Conservation (phyloP, 106 monocot species). For the Dendrobium chrysotoxum region DNA sequence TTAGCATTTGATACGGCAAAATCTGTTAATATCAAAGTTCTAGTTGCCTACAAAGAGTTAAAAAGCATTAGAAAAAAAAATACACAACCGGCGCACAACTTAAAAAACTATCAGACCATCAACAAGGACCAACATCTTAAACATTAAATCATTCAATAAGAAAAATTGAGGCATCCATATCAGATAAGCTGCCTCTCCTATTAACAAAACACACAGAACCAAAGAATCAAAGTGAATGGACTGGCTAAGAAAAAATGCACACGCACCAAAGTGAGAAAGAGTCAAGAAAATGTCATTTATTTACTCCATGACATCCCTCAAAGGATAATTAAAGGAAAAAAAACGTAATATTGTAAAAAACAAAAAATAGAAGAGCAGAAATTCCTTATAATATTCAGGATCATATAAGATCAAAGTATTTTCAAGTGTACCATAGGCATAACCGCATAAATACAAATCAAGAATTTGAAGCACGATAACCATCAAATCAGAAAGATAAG, state of each 20-base stretch:
- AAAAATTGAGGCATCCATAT: too few species aligned
- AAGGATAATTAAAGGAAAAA: neutral
- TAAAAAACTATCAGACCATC: neutral
- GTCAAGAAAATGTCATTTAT: neutral
- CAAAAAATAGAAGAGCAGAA: neutral
- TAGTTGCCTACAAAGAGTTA: neutral
- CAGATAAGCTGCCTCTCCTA: neutral
- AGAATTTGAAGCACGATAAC: neutral
- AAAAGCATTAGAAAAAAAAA: neutral
- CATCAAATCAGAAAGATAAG: neutral
- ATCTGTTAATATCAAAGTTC: neutral
- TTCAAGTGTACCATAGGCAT: neutral
- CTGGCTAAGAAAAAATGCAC: neutral
- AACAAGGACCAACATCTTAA: neutral
- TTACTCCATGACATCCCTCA: neutral
- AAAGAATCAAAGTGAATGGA: neutral
- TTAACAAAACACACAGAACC: too few species aligned
- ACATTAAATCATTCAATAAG: neutral
- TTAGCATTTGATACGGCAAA: neutral
- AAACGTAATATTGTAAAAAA: neutral
- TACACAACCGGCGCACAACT: neutral
- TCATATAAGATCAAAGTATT: constrained; percentile 2
- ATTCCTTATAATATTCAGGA: neutral
- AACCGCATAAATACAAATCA: neutral
- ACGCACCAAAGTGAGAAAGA: neutral